Evolutionary conservation across 768 basidiomycete species (phyloP).

Genomic region (Rubroboletus pulcherrimus): DNA sequence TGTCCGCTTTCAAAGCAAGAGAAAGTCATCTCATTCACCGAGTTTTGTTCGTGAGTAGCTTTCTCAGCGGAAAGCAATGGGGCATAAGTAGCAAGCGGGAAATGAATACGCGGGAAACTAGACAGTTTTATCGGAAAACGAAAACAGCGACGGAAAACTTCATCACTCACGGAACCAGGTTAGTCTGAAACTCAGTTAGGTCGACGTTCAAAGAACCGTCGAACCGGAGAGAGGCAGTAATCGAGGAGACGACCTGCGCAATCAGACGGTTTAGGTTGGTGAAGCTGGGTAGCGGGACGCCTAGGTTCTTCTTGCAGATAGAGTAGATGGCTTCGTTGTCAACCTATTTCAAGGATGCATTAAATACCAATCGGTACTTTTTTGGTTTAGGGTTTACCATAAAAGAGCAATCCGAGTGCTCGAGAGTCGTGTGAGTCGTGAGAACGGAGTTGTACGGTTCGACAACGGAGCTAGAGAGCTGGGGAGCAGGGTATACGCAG

Average conservation of each 20-base stretch:
- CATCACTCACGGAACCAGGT: conserved; percentile 84
- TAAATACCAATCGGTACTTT: neutral
- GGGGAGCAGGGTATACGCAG: conserved; percentile 94
- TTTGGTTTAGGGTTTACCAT: conserved; percentile 55
- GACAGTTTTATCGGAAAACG: conserved; percentile 2
- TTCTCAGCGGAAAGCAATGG: conserved; percentile 95
- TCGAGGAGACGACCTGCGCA: conserved; percentile 96
- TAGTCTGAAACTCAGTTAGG: conserved; percentile 97
- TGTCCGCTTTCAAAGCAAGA: conserved; percentile 96
- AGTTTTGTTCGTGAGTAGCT: conserved; percentile 94
- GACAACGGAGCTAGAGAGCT: conserved; percentile 92
- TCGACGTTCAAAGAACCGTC: conserved; percentile 98
- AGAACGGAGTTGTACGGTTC: conserved; percentile 99
- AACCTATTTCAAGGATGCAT: conserved; percentile 47
- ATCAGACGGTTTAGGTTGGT: conserved; percentile 94
- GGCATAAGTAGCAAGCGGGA: conserved; percentile 95
- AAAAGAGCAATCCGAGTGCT: conserved; percentile 99
- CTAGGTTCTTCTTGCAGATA: conserved; percentile 96
- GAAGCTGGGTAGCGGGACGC: conserved; percentile 82
- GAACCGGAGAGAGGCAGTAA: conserved; percentile 96
- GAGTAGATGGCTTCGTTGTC: conserved; percentile 99
- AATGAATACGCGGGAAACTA: conserved; percentile 97
- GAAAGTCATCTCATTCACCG: conserved; percentile 97
- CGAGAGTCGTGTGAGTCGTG: conserved; percentile 97
- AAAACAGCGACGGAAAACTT: neutral